phyloP scores from a whole-genome alignment of 139 green algal species.

The Micromonas pusilla region DNA sequence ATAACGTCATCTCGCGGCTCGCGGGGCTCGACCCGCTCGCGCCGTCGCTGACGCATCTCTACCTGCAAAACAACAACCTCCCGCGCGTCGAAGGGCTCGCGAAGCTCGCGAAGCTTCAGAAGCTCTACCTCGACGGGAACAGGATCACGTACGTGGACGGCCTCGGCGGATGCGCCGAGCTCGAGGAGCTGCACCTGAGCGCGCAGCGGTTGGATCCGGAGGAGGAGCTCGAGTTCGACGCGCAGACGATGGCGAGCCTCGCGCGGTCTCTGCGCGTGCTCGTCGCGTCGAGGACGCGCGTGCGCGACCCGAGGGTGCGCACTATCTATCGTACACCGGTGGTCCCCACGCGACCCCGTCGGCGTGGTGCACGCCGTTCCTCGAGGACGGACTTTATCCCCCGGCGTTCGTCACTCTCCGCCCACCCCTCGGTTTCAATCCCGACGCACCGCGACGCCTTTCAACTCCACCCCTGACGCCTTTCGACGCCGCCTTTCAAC shows the following conservation, averaged over 20 bases:
- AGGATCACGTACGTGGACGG: constrained; percentile 24
- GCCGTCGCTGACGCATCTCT: constrained; percentile 30
- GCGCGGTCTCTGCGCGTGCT: constrained; percentile 30
- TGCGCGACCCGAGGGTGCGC: too few relatives aligned
- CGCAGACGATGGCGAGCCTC: constrained; percentile 19
- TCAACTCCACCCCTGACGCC: too few relatives aligned
- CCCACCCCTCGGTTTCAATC: too few relatives aligned
- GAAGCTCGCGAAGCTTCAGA: constrained; percentile 31
- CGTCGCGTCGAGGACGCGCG: too few relatives aligned
- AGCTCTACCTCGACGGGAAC: constrained; percentile 50
- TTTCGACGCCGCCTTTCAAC: too few relatives aligned
- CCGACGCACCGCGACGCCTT: too few relatives aligned
- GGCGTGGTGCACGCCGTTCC: too few relatives aligned
- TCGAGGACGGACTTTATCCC: too few relatives aligned
- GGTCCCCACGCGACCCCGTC: too few relatives aligned
- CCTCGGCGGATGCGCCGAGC: constrained; percentile 20
- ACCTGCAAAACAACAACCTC: constrained; percentile 50
- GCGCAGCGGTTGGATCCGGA: constrained; percentile 34
- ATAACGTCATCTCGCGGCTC: constrained; percentile 39
- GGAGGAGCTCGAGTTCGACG: constrained; percentile 28
- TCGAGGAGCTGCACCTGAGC: constrained; percentile 51
- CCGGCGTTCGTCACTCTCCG: too few relatives aligned
- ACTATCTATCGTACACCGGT: too few relatives aligned
- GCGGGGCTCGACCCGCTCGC: neutral
- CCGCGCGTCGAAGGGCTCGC: constrained; percentile 25